phyloP scores from a whole-genome alignment of 345 rosid species.

The Microthlaspi erraticum region DNA sequence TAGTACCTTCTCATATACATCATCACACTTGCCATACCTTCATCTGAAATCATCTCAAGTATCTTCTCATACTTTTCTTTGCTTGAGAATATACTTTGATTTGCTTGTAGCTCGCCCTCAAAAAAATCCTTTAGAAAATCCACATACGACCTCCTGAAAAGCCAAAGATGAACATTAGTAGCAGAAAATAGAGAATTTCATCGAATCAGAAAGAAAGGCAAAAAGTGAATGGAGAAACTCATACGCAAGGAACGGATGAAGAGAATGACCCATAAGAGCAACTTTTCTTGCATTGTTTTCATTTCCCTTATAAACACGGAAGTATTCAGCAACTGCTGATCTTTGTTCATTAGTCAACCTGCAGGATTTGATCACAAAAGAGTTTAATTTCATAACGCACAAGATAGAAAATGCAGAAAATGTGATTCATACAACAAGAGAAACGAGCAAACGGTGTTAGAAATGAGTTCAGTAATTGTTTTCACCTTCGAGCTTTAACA shows the following conservation, averaged over 20 bases:
- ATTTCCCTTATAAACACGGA: conserved; percentile 86
- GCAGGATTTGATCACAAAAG: conserved; percentile 27
- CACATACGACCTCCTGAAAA: conserved; percentile 80
- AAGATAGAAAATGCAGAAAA: conserved; percentile 5
- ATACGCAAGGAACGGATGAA: conserved; percentile 93
- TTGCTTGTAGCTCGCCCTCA: conserved; percentile 70
- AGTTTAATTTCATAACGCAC: conserved; percentile 1
- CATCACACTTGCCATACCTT: conserved; percentile 54
- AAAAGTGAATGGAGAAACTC: conserved; percentile 43
- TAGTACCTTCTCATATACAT: conserved; percentile 27
- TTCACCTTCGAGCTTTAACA: conserved; percentile 86
- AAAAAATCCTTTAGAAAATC: conserved; percentile 74
- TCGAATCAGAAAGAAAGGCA: conserved; percentile 4
- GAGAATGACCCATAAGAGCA: conserved; percentile 65
- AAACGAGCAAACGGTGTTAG: not conserved
- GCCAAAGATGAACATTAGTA: conserved; percentile 20
- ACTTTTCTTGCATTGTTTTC: conserved; percentile 81
- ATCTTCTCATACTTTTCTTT: conserved; percentile 89
- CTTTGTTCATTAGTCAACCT: conserved; percentile 93
- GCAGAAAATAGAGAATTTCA: conserved; percentile 7
- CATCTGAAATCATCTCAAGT: conserved; percentile 84
- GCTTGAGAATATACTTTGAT: conserved; percentile 70
- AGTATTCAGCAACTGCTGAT: conserved; percentile 88
- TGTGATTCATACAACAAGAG: not conserved
- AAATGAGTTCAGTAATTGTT: conserved; percentile 3